Base-by-base conservation (phyloP, 1,139 yeast genomes). In the Hansenula sp. region DNA sequence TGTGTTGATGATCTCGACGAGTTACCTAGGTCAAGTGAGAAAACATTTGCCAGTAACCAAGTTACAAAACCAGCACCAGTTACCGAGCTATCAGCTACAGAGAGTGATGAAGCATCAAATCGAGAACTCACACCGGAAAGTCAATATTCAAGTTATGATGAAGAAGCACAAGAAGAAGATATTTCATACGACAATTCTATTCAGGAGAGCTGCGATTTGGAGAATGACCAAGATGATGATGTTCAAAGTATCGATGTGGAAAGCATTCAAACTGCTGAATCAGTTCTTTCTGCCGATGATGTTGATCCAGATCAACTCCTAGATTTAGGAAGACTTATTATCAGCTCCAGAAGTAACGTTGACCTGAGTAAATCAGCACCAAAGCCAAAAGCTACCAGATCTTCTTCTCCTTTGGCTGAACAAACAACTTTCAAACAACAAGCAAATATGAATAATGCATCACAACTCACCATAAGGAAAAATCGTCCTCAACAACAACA, bases 271-370 rank as follows among this genome's bases (percentile, higher is more conserved):
- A 32, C n/a, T 7, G 8, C 20, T 9, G 25, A 26, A 6, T 19
- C 31, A 29, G 16, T n/a, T 7, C 3, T n/a, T 7, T 37, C 38
- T 18, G 26, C 19, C 10, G 31, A 24, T 6, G 34, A 28, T 11
- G 35, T 28, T 19, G 43, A 40, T n/a, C 34, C 34, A 4, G 24
- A 37, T 17, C 42, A 44, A 31, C 43, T 51, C 6, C 28, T 44
- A 14, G 50, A 44, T 18, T 41, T 51, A 6, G 47, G 54, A 14
- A 47, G 48, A 31, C 25, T 45, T 32, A 47, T 51, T 24, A 44
- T 51, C 19, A 25, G 41, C 2, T 29, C 50, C 11, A 45, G 45
- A 22, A 47, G 47, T 11, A 29, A 38, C 11, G 14, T 17, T 22
- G 19, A 31, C 21, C 13, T 31, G n/a, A 13, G 7, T 11, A 9